These are phyloP conservation scores for Bolboschoenus planiculmis DNA, from an alignment of 176 grass and related monocot species.

Conservation along the genomic window DNA sequence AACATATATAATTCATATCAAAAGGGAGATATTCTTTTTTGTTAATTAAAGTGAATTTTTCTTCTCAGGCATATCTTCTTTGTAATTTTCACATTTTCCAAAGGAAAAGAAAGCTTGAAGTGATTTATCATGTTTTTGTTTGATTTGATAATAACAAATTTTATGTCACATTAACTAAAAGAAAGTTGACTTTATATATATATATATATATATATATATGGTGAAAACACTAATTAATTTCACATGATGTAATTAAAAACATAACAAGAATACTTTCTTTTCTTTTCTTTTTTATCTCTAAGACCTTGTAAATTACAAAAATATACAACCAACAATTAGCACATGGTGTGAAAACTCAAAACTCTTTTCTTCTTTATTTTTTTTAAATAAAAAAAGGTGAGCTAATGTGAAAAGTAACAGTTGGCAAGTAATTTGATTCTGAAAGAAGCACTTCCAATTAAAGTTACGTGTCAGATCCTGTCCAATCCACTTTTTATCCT, in stretches of 20 bases:
- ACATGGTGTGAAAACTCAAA: not conserved
- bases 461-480: not conserved
- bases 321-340: not conserved
- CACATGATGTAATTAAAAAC: not conserved
- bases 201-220: not conserved
- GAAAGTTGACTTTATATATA: not conserved
- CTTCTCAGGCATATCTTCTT: not conserved
- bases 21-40: no score
- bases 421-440: not conserved
- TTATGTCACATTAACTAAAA: not conserved
- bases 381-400: no score
- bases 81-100: not conserved
- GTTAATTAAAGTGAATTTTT: not conserved
- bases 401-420: not conserved
- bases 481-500: not conserved
- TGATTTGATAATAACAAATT: not conserved
- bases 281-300: not conserved
- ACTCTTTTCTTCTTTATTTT: no score
- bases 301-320: not conserved
- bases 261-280: not conserved
- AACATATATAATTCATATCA: no score
- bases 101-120: not conserved
- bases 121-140: not conserved
- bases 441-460: not conserved
- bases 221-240: not conserved